Base-by-base conservation (phyloP, 441 rosid species). In the Cnidoscolus chayamansa region DNA sequence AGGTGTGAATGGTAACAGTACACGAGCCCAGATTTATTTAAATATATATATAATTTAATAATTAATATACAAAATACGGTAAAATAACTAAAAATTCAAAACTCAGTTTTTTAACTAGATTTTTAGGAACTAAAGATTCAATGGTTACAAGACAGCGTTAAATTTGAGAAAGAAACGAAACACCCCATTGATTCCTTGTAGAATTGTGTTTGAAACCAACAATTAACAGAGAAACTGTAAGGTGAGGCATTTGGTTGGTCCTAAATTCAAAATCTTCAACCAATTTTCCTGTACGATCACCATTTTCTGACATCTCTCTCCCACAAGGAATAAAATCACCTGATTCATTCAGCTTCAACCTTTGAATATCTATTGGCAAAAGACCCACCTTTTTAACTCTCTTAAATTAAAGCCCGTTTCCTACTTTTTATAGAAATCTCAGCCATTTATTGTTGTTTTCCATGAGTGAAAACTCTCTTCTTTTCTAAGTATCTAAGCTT, bases 401-500 rank as follows among this genome's bases (percentile, higher is more conserved):
- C 71, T 64, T 62, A 31, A 8, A 3, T 4, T 25, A 25, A 47
- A 30, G 40, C 12, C 51, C 20, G 4, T 55, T 69, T 63, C 45
- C 17, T 43, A 3, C 35, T 63, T 6, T 20, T 32, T 19, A 6
- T 43, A 31, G 3, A 9, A 31, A 19, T 65, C 63, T 71, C 6
- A 40, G 0, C 65, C 71, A 35, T 73, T 72, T 49, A 32, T 20
- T 45, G 1, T 65, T 64, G 70, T 71, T 73, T 48, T 17, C 17
- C 30, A 10, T 81, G 65, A 71, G 68, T 67, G 25, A 16, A 3
- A 10, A 32, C 83, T 80, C 75, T 76, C 84, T 74, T 84, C 74
- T 73, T 63, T 78, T 84, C 69, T 32, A 87, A 83, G 88, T 63
- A 59, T 75, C 54, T 76, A 74, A 63, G 72, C 86, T 79, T 84